These are phyloP conservation scores for Cladosporium sp. DNA, from an alignment of 2,329 filamentous ascomycete genomes.

Conservation along the genomic window DNA sequence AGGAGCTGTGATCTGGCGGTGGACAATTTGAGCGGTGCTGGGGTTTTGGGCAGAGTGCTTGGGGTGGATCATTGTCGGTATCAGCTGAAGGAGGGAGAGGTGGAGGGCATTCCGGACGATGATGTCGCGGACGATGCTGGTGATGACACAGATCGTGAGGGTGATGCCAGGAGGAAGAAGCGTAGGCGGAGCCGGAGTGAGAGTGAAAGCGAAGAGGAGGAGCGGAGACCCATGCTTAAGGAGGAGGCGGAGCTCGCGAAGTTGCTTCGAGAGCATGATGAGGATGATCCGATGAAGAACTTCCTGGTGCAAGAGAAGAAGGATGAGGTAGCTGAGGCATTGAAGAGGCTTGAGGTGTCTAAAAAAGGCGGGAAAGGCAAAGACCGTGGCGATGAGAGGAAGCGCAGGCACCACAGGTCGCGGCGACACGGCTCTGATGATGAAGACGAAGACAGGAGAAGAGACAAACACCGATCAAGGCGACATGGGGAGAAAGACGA, in stretches of 20 bases:
- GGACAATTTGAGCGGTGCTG: conserved; percentile 88
- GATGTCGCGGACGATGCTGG: conserved; percentile 58
- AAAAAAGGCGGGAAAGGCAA: conserved; percentile 49
- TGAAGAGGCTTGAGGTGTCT: conserved; percentile 56
- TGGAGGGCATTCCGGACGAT: conserved; percentile 43
- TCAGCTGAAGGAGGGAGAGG: conserved; percentile 75
- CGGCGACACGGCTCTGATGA: conserved; percentile 27
- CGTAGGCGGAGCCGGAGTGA: conserved; percentile 45
- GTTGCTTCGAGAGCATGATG: conserved; percentile 73
- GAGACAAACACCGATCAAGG: conserved; percentile 24
- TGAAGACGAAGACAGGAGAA: conserved; percentile 23
- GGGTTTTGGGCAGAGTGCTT: conserved; percentile 75
- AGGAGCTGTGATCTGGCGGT: conserved; percentile 93
- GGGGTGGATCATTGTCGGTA: conserved; percentile 93
- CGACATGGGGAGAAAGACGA: conserved; percentile 21
- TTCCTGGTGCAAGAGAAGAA: conserved; percentile 90
- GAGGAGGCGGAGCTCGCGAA: conserved; percentile 80
- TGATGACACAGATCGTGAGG: conserved; percentile 41
- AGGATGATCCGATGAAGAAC: conserved; percentile 96
- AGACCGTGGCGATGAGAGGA: conserved; percentile 41
- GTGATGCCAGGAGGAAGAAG: conserved; percentile 49
- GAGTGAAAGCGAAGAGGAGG: conserved; percentile 43
- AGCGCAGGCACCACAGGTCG: conserved; percentile 47
- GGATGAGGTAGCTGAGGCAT: conserved; percentile 76
- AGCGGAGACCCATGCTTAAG: conserved; percentile 64